phyloP scores from a whole-genome alignment of 2,329 filamentous ascomycete genomes.

The Dothistroma pini region DNA sequence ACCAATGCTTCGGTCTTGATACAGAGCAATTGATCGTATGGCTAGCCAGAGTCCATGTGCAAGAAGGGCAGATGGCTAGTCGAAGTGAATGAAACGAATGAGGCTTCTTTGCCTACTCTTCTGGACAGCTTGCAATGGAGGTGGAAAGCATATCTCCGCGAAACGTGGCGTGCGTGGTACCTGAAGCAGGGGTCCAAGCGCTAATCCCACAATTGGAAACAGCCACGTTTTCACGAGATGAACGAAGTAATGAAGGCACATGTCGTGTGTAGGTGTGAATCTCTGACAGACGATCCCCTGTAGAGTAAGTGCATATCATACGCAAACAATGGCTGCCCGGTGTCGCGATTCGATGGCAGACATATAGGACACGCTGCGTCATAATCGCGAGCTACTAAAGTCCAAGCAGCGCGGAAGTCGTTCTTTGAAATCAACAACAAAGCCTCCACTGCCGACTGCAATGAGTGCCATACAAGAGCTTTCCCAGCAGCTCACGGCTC shows the following conservation, averaged over 20 bases:
- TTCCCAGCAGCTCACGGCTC: constrained; percentile 28
- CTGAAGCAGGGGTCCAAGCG: background rate
- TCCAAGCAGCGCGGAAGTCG: background rate
- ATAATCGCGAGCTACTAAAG: background rate
- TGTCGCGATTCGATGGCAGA: background rate
- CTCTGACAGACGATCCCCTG: background rate
- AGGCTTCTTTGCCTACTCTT: background rate
- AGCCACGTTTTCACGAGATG: constrained; percentile 8
- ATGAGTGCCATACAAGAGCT: constrained; percentile 27
- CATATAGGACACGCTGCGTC: constrained; percentile 5
- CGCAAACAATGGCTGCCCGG: background rate
- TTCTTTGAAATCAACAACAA: constrained; percentile 2
- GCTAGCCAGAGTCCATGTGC: background rate
- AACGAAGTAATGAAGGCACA: background rate
- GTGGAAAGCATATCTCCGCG: background rate
- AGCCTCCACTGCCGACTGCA: constrained; percentile 2
- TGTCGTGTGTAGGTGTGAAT: background rate
- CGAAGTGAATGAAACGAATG: background rate
- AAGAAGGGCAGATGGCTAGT: background rate
- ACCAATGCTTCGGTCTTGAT: background rate
- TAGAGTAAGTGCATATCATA: background rate
- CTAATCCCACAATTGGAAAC: background rate
- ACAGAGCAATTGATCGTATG: background rate
- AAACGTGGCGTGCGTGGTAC: background rate
- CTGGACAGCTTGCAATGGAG: constrained; percentile 1